Evolutionary conservation across 345 rosid species (phyloP).

Genomic region (sweet orange (Citrus sinensis)): DVS_A1.0 CM039165.1:35238501-35239000

Average conservation of each 20-base stretch:
- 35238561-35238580: not conserved
- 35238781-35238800: conserved; percentile 84
- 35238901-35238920: conserved; percentile 40
- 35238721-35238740: not conserved
- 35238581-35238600: not conserved
- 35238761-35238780: conserved; percentile 75
- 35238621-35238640: not conserved
- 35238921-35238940: conserved; percentile 72
- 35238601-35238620: not conserved
- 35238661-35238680: not conserved
- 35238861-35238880: conserved; percentile 71
- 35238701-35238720: not conserved
- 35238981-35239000: conserved; percentile 32
- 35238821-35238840: conserved; percentile 71
- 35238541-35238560: not conserved
- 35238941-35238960: conserved; percentile 99
- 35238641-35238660: not conserved
- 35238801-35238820: conserved; percentile 40
- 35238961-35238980: conserved; percentile 67
- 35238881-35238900: conserved; percentile 79
- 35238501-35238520: not conserved
- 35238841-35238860: conserved; percentile 95
- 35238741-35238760: conserved; percentile 66
- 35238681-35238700: not conserved
- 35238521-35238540: not conserved